Evolutionary conservation across 225 moss, liverwort and hornwort genomes (phyloP).

Genomic region (Ulota crispa): DNA sequence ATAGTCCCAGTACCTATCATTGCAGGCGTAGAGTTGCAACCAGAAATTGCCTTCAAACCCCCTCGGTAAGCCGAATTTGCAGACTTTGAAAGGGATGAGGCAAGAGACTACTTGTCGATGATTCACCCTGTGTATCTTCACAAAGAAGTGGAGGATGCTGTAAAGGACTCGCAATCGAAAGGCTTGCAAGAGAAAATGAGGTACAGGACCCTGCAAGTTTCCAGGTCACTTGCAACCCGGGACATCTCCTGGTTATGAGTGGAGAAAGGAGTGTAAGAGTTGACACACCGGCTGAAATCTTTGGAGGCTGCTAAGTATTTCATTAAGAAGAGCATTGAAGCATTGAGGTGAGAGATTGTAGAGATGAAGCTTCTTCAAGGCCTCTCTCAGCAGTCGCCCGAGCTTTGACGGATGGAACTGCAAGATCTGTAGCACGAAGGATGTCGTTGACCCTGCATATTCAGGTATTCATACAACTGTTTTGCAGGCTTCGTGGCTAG

Average conservation of each 20-base stretch:
- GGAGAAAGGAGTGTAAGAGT: slow-evolving; percentile 49
- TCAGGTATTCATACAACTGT: slow-evolving; percentile 45
- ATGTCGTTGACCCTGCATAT: slow-evolving; percentile 43
- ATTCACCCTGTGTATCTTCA: slow-evolving; percentile 34
- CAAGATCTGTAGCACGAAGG: slow-evolving; percentile 33
- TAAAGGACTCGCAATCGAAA: slow-evolving; percentile 29
- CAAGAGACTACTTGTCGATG: slow-evolving; percentile 30
- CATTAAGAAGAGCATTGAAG: slow-evolving; percentile 74
- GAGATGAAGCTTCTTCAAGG: slow-evolving; percentile 78
- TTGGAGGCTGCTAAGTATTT: slow-evolving; percentile 72
- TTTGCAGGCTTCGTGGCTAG: background rate
- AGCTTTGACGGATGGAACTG: slow-evolving; percentile 54
- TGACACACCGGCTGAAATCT: slow-evolving; percentile 59
- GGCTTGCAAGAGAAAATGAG: slow-evolving; percentile 49
- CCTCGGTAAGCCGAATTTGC: slow-evolving; percentile 46
- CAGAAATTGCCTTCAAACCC: slow-evolving; percentile 32
- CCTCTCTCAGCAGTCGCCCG: slow-evolving; percentile 58
- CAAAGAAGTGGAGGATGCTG: slow-evolving; percentile 22
- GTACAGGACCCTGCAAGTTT: slow-evolving; percentile 39
- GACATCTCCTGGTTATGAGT: slow-evolving; percentile 25
- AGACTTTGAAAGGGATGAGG: slow-evolving; percentile 34
- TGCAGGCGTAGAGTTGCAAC: slow-evolving; percentile 16
- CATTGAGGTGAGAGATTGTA: slow-evolving; percentile 67
- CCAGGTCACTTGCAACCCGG: slow-evolving; percentile 32
- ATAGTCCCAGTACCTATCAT: slow-evolving; percentile 7